Percentiles rank a stretch among this genome's conserved stretches.
These are phyloP conservation scores for Oidiodendron maius DNA, from an alignment of 495 filamentous ascomycete species.

Conservation along the genomic window DNA sequence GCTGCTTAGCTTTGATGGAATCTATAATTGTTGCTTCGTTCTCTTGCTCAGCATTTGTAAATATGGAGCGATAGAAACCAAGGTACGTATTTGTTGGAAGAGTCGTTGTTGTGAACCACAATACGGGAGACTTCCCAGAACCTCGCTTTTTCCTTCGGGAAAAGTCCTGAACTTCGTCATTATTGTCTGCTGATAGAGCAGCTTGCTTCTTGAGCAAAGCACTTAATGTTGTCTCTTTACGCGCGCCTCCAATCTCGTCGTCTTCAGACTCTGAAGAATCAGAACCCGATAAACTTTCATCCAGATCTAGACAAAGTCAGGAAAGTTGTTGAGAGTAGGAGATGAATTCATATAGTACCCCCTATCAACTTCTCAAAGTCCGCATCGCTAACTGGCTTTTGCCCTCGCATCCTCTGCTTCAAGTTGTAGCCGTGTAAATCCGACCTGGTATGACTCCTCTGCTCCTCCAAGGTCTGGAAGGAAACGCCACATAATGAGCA, in stretches of 20 bases:
- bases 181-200: constrained; percentile 50
- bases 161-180: constrained; percentile 41
- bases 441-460: constrained; percentile 80
- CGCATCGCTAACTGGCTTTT: constrained; percentile 58
- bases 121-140: constrained; percentile 63
- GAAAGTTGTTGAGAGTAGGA: not conserved
- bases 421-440: constrained; percentile 93
- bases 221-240: constrained; percentile 58
- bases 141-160: constrained; percentile 29
- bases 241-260: constrained; percentile 31
- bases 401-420: constrained; percentile 76
- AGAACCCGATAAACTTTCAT: constrained; percentile 88
- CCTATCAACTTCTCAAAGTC: constrained; percentile 83
- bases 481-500: constrained; percentile 75
- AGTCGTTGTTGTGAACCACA: constrained; percentile 77
- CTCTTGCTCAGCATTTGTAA: constrained; percentile 62
- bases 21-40: constrained; percentile 58
- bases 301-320: constrained; percentile 45
- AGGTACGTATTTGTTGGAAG: constrained; percentile 74
- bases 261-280: constrained; percentile 50
- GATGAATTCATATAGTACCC: constrained; percentile 16
- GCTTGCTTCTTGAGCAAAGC: constrained; percentile 80
- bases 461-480: constrained; percentile 69
- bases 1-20: constrained; percentile 65
- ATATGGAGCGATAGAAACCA: constrained; percentile 80